Conservation (phyloP, 1,139 yeast genomes). For the Arxiozyma slooffiae region DNA sequence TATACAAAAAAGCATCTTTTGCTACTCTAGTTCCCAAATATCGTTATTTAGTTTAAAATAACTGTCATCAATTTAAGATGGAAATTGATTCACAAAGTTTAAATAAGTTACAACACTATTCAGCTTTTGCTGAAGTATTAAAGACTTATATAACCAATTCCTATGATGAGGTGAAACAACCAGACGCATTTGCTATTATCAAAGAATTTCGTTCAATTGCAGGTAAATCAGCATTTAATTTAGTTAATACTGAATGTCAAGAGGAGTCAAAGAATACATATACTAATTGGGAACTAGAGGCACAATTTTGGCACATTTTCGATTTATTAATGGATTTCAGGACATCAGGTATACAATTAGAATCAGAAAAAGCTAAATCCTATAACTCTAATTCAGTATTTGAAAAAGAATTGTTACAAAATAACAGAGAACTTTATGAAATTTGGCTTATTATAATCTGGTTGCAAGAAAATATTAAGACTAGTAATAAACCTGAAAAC, state of each 20-base stretch:
- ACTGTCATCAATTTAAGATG: neutral
- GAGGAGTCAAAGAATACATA: constrained; percentile 12
- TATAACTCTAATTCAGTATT: constrained; percentile 45
- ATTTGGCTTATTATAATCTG: constrained; percentile 48
- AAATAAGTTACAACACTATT: constrained; percentile 11
- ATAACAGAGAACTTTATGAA: constrained; percentile 40
- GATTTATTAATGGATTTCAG: constrained; percentile 46
- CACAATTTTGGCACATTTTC: constrained; percentile 69
- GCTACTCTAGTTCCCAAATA: constrained; percentile 43
- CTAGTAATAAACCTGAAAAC: constrained; percentile 29
- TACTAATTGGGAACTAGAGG: constrained; percentile 56
- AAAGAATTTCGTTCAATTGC: constrained; percentile 43
- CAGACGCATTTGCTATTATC: constrained; percentile 43
- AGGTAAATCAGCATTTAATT: constrained; percentile 37
- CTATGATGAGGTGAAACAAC: constrained; percentile 15
- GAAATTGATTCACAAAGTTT: neutral
- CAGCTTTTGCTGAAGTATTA: constrained; percentile 43
- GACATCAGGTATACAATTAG: constrained; percentile 15
- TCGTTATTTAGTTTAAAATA: constrained; percentile 38
- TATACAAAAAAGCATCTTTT: neutral
- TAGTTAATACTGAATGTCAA: constrained; percentile 15
- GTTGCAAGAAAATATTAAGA: constrained; percentile 44
- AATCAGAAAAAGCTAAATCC: constrained; percentile 16
- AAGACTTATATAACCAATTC: constrained; percentile 37
- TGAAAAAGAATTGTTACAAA: constrained; percentile 44